A percentile compares a stretch with the other conserved stretches of the same genome.
These are phyloP conservation scores for Agrocybe pediades DNA, from an alignment of 768 basidiomycete species.

Conservation along the genomic window DNA sequence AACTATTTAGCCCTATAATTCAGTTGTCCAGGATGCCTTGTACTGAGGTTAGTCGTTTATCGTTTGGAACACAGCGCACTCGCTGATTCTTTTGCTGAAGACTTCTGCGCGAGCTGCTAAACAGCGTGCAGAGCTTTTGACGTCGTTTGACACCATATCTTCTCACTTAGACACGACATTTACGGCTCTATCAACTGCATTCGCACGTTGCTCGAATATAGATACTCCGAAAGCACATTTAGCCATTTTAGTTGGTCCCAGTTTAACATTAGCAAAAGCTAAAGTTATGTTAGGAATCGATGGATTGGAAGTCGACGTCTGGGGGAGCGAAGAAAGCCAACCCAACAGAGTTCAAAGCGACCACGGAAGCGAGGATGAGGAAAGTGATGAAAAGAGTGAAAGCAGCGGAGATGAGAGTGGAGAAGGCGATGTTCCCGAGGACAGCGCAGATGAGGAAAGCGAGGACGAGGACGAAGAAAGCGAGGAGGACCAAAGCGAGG, in stretches of 20 bases:
- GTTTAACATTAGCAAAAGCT: constrained; percentile 58
- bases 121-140: constrained; percentile 61
- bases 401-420: constrained; percentile 16
- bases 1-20: constrained; percentile 53
- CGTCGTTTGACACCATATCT: constrained; percentile 68
- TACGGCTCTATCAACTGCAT: constrained; percentile 66
- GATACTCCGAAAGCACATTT: constrained; percentile 47
- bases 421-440: constrained; percentile 24
- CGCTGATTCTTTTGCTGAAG: constrained; percentile 23
- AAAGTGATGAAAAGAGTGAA: constrained; percentile 25
- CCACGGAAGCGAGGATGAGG: constrained; percentile 27
- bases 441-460: constrained; percentile 33
- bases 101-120: constrained; percentile 52
- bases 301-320: constrained; percentile 54
- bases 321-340: constrained; percentile 28
- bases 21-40: constrained; percentile 61
- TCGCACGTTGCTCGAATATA: constrained; percentile 37
- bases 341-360: too few relatives aligned
- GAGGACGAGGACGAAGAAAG: constrained; percentile 10
- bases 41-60: constrained; percentile 35
- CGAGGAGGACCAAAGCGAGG: constrained; percentile 4
- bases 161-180: constrained; percentile 80
- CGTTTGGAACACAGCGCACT: not conserved
- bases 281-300: constrained; percentile 65
- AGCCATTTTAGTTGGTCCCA: constrained; percentile 68